Base-by-base conservation (phyloP, 192 early-diverging fungal species). In the Diversispora eburnea region DNA sequence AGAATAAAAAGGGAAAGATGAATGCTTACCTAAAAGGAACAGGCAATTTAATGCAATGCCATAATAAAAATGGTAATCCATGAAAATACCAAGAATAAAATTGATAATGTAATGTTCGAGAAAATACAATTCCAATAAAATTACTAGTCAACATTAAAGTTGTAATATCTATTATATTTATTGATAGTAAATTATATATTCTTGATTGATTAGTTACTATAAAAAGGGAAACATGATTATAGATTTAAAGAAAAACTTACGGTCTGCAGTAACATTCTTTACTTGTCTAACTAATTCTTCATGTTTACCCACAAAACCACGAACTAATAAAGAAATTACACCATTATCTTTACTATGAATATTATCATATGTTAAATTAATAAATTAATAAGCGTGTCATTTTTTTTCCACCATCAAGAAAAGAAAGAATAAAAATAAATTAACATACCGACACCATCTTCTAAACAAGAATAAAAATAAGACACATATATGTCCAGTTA, bases 51-150 rank as follows among this genome's bases (percentile, higher is more conserved):
- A 76, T 77, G 65, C 79, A 79, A 59, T 88, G 81, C 82, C 88
- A 91, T 13, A 95, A 74, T 8, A 99, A 75, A 63, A 91, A 92
- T 12, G 97, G 97, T 45, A 98, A 52, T 46, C 88, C 85, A 78
- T 93, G 90, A 48, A 81, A 91, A 78, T 97, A 99, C 97, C 97
- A 99, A 0, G 92, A 83, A 75, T 94, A 99, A 77, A 99, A 99
- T 84, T 98, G 95, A 76, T 97, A 97, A 76, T 99, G 97, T 67
- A 99, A 80, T 1, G 92, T 91, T 25, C 97, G 80, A 5, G 95
- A 91, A 79, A 91, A 97, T 0, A 91, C 71, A 48, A 99, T 88
- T 15, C 97, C 97, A 20, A 95, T 90, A 78, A 99, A 87, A 80
- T 98, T 98, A 39, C 86, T 84, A 0, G 90, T 90, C 61, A 98